Conservation (phyloP, 139 green algal genomes). For the Dunaliella primolecta region DNA sequence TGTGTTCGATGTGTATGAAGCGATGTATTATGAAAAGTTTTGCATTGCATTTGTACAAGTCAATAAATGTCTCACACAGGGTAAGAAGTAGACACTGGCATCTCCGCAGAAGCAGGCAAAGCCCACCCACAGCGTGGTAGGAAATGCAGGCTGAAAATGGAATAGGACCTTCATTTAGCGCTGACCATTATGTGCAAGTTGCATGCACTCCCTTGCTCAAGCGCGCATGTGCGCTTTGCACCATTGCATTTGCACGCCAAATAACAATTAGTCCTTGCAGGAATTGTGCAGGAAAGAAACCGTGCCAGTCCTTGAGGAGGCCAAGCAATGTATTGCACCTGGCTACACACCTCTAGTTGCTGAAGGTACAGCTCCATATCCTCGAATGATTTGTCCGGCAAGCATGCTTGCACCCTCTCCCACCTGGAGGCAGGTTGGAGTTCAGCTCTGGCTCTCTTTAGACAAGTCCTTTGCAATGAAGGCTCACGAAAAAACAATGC, state of each 20-base stretch:
- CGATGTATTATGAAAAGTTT: neutral
- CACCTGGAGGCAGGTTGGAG: no score
- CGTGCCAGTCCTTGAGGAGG: neutral
- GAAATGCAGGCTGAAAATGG: no score
- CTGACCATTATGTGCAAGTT: neutral
- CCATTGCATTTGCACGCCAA: neutral
- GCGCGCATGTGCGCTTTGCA: neutral
- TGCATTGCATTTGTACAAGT: no score
- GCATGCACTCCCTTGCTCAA: neutral
- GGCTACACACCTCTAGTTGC: constrained; percentile 30
- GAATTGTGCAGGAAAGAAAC: neutral
- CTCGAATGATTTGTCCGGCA: constrained; percentile 13
- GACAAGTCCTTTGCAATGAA: no score
- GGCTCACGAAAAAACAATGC: no score
- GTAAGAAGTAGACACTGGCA: no score
- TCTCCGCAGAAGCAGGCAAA: no score
- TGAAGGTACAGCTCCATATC: constrained; percentile 24
- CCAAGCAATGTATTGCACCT: neutral
- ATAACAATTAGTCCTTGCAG: neutral
- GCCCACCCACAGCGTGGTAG: no score
- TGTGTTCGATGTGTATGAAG: neutral
- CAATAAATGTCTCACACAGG: no score
- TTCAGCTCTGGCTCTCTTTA: no score
- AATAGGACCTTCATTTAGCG: no score
- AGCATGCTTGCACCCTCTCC: constrained; percentile 12